Evolutionary conservation across 441 rosid species (phyloP).

Genomic region (Euphorbia corollata): DNA sequence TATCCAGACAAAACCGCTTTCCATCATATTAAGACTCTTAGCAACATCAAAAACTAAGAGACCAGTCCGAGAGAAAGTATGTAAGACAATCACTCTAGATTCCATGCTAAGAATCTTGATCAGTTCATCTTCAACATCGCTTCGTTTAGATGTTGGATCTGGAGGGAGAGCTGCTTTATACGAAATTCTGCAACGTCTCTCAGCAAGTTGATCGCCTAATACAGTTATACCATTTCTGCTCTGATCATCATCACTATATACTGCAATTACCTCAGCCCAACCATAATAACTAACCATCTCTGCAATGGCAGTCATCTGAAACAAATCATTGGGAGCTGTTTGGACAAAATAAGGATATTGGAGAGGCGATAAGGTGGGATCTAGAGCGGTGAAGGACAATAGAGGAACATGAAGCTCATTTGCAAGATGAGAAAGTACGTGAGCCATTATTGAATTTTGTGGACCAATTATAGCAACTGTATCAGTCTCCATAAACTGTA

Average conservation of each 20-base stretch:
- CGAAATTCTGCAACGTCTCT: slow-evolving; percentile 63
- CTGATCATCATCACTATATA: slow-evolving; percentile 76
- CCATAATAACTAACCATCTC: slow-evolving; percentile 57
- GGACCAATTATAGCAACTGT: slow-evolving; percentile 88
- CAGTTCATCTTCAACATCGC: slow-evolving; percentile 40
- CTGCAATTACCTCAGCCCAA: slow-evolving; percentile 68
- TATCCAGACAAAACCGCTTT: slow-evolving; percentile 82
- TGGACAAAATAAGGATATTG: slow-evolving; percentile 84
- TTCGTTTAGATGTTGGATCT: slow-evolving; percentile 37
- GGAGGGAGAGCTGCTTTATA: slow-evolving; percentile 65
- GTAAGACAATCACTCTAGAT: slow-evolving; percentile 59
- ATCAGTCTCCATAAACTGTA: slow-evolving; percentile 81
- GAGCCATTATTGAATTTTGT: slow-evolving; percentile 74
- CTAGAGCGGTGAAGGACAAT: slow-evolving; percentile 77
- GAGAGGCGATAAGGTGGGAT: slow-evolving; percentile 66
- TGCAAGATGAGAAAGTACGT: slow-evolving; percentile 67
- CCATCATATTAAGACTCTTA: slow-evolving; percentile 68
- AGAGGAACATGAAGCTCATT: slow-evolving; percentile 76
- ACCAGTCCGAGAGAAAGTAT: slow-evolving; percentile 46
- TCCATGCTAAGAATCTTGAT: slow-evolving; percentile 60
- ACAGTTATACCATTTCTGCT: slow-evolving; percentile 62
- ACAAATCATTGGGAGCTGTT: slow-evolving; percentile 67
- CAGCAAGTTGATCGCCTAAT: slow-evolving; percentile 67
- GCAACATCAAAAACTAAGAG: slow-evolving; percentile 59
- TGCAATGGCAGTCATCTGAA: slow-evolving; percentile 73